Base-by-base conservation (phyloP, 257 asterid species). In the Schizonepeta tenuifolia region DNA sequence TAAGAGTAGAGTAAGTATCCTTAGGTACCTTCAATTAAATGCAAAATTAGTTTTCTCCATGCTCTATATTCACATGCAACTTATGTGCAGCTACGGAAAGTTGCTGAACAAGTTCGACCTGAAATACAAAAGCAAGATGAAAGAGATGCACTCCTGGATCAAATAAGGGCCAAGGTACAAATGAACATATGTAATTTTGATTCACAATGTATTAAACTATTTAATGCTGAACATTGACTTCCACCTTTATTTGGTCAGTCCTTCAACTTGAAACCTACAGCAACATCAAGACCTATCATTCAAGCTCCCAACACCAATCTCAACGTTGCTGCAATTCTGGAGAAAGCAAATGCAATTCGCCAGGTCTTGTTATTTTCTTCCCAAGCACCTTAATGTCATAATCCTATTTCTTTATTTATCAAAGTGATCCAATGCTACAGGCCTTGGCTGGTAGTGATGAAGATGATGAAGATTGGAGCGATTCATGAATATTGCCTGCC, bases 381-480 rank as follows among this genome's bases (percentile, higher is more conserved):
- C 61, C 15, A 18, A n/a, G 5, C 57, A 46, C 71, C 9, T 35
- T 31, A 7, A 21, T 65, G 22, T 6, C 72, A 40, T 46, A 35
- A 41, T 44, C 56, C 57, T 68, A 26, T 67, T n/a, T n/a, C n/a
- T n/a, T 62, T 40, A 60, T 60, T 70, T 69, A 72, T 67, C 69
- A 18, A 72, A 46, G 31, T 18, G 50, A 38, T n/a, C 64, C 49
- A 53, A 67, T 51, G 57, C 72, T 71, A 69, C 85, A 90, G 98
- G 98, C 98, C 60, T 83, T 86, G 49, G 90, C 92, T 65, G 97
- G 93, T 74, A 90, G 98, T 59, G 96, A 90, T 65, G 98, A 90
- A 67, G 98, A 88, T 10, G 96, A 86, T 21, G 95, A 89, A 24
- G 96, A 92, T 79, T 90, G 98, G 97, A 90, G 92, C 58, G 94